These are phyloP conservation scores for Pseudomassariella vexata DNA, from an alignment of 2,329 filamentous ascomycete species.

Conservation along the genomic window DNA sequence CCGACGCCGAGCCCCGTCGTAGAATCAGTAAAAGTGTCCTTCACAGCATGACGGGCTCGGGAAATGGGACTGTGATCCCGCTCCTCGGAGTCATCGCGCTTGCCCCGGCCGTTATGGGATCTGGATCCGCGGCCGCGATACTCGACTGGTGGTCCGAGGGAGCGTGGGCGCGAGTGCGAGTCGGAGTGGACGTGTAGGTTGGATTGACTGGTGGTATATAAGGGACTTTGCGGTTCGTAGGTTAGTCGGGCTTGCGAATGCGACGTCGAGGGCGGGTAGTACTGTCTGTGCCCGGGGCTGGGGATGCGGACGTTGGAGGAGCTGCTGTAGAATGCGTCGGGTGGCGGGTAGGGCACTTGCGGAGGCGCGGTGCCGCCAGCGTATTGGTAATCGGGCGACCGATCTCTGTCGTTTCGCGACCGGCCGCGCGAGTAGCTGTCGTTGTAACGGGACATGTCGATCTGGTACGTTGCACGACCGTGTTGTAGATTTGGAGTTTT, in stretches of 20 bases:
- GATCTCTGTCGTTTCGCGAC: not conserved
- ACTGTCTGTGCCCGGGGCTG: constrained; percentile 1
- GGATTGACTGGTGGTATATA: constrained; percentile 13
- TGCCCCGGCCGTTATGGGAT: constrained; percentile 8
- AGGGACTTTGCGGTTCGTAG: constrained; percentile 37
- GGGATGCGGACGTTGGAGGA: too few relatives aligned
- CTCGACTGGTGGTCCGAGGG: constrained; percentile 16
- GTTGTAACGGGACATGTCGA: constrained; percentile 5
- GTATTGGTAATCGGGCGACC: constrained; percentile 6
- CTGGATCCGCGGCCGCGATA: constrained; percentile 9
- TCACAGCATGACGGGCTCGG: constrained; percentile 34
- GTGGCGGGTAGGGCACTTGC: not conserved
- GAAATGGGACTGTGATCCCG: constrained; percentile 26
- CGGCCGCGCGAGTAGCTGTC: constrained; percentile 4
- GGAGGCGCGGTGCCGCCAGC: constrained; percentile 4
- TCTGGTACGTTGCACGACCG: too few relatives aligned
- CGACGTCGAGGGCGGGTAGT: not conserved
- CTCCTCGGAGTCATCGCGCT: constrained; percentile 19
- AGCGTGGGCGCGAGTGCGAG: constrained; percentile 19
- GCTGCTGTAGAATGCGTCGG: not conserved
- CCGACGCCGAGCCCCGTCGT: constrained; percentile 43
- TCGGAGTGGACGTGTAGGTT: constrained; percentile 17
- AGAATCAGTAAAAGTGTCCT: constrained; percentile 42
- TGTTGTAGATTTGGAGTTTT: too few relatives aligned
- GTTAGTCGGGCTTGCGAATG: constrained; percentile 10